These are phyloP conservation scores for Calendula officinalis DNA, from an alignment of 129 eudicot genomes.

Conservation along the genomic window DNA sequence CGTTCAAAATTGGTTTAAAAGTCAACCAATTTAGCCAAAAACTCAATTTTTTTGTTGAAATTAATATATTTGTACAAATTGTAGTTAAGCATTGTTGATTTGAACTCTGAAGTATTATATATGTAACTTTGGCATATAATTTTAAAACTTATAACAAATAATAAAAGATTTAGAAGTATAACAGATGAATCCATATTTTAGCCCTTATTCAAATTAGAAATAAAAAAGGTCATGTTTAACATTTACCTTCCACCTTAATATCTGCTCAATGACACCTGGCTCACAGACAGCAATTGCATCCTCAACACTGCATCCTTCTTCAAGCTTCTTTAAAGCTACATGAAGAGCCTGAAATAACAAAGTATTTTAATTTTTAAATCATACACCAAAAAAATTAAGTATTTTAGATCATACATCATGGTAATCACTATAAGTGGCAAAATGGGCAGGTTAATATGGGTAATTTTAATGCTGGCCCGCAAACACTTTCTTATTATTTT, in stretches of 20 bases:
- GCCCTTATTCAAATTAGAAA: background rate
- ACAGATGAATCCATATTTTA: background rate
- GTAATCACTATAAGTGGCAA: no score
- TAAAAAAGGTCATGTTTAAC: constrained; percentile 1
- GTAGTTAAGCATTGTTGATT: no score
- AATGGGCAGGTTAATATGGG: background rate
- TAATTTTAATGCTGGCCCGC: background rate
- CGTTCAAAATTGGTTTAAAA: no score
- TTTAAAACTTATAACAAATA: background rate
- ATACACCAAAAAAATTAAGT: no score
- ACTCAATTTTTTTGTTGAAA: no score
- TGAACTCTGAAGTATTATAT: no score
- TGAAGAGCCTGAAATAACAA: constrained; percentile 61
- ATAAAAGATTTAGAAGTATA: background rate
- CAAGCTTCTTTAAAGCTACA: constrained; percentile 65
- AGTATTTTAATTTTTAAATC: background rate
- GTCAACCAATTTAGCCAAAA: no score
- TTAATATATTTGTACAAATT: no score
- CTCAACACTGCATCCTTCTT: constrained; percentile 60
- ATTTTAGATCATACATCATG: background rate
- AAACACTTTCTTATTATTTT: no score
- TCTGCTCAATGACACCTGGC: constrained; percentile 54
- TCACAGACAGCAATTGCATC: constrained; percentile 84
- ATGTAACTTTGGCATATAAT: no score
- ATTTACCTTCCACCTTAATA: constrained; percentile 73